phyloP scores from a whole-genome alignment of 1,284 basidiomycete species.

The Anthracocystis setariae region DNA sequence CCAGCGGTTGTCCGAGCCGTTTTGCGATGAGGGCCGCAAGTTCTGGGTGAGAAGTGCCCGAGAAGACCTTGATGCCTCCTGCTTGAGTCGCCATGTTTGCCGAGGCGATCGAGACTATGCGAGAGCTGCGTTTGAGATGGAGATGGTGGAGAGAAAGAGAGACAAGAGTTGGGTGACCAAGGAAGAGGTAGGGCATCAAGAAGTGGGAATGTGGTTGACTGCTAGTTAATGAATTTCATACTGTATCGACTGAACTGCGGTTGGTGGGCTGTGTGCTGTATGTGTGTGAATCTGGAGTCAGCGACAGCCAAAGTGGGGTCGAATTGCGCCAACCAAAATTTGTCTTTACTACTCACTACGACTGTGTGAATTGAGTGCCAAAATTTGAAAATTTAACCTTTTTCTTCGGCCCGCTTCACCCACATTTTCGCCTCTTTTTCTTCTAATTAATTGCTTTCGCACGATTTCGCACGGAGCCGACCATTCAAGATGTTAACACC shows the following conservation, averaged over 20 bases:
- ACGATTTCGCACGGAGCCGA: too few relatives aligned
- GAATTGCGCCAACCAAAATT: background rate
- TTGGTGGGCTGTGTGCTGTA: background rate
- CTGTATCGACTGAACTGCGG: too few relatives aligned
- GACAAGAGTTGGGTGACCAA: slow-evolving; percentile 20
- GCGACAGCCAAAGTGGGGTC: background rate
- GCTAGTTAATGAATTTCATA: too few relatives aligned
- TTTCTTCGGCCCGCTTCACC: too few relatives aligned
- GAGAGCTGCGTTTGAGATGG: background rate
- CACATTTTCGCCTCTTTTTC: too few relatives aligned
- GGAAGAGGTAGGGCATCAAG: slow-evolving; percentile 29
- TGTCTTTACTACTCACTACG: background rate
- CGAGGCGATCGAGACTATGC: background rate
- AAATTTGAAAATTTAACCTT: too few relatives aligned
- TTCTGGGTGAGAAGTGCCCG: slow-evolving; percentile 78
- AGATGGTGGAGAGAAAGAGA: background rate
- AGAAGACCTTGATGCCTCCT: slow-evolving; percentile 50
- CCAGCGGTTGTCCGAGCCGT: slow-evolving; percentile 69
- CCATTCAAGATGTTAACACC: too few relatives aligned
- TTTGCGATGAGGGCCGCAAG: slow-evolving; percentile 92
- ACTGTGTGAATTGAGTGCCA: background rate
- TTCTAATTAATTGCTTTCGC: too few relatives aligned
- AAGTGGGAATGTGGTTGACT: background rate
- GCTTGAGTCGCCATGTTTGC: slow-evolving; percentile 25
- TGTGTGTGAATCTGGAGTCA: background rate